Conservation (phyloP, 305 asterid species). For the Solanum hybrid region DNA sequence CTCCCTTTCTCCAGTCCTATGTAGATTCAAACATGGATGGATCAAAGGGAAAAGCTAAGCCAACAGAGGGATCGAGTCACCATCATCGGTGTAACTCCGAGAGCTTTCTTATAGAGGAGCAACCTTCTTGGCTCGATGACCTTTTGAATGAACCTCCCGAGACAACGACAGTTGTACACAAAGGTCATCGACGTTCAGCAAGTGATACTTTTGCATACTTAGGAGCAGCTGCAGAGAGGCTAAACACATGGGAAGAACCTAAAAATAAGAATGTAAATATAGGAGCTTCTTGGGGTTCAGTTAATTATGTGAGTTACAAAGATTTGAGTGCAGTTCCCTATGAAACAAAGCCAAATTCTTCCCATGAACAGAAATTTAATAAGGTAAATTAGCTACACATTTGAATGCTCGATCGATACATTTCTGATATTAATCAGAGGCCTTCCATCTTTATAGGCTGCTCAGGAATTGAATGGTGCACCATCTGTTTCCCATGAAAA, state of each 20-base stretch:
- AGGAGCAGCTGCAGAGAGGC: slow-evolving; percentile 19
- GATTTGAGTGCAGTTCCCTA: slow-evolving; percentile 7
- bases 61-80: slow-evolving; percentile 9
- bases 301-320: slow-evolving; percentile 7
- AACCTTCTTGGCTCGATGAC: slow-evolving; percentile 64
- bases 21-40: slow-evolving; percentile 4
- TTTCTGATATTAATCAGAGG: neutral
- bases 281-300: slow-evolving; percentile 14
- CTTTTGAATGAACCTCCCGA: slow-evolving; percentile 39
- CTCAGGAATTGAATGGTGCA: slow-evolving; percentile 27
- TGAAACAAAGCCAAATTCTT: slow-evolving; percentile 17
- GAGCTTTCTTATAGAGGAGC: slow-evolving; percentile 43
- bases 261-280: slow-evolving; percentile 9
- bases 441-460: neutral
- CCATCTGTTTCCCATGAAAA: slow-evolving; percentile 19
- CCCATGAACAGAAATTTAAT: slow-evolving; percentile 16
- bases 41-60: neutral
- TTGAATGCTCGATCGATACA: neutral
- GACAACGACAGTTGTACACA: slow-evolving; percentile 2
- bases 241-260: slow-evolving; percentile 22
- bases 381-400: slow-evolving; percentile 17
- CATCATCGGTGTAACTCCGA: slow-evolving; percentile 46
- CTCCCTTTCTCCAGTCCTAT: slow-evolving; percentile 19
- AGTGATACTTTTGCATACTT: slow-evolving; percentile 44
- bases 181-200: slow-evolving; percentile 51